phyloP scores from a whole-genome alignment of 805 yeast species.

The Kodamaea kakaduensis region DNA sequence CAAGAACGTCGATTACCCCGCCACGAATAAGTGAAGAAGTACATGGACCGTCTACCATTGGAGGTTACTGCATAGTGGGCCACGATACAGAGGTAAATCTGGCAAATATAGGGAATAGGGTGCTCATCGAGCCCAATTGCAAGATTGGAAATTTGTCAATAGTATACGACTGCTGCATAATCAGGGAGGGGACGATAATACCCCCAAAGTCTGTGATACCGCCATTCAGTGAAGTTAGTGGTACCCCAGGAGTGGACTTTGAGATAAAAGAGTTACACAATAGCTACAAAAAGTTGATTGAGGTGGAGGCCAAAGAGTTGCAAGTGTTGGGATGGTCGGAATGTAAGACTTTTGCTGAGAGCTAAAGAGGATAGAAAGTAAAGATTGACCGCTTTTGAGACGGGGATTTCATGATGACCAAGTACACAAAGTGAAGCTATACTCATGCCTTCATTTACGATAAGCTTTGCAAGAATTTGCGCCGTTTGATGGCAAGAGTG shows the following conservation, averaged over 20 bases:
- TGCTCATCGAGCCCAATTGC: constrained; percentile 42
- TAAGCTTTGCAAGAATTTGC: too few relatives aligned
- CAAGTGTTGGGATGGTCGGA: constrained; percentile 11
- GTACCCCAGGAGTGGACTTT: constrained; percentile 34
- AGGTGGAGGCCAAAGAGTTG: constrained; percentile 30
- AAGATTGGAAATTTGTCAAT: constrained; percentile 32
- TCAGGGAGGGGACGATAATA: constrained; percentile 38
- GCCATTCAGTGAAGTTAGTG: constrained; percentile 46
- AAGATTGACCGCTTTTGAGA: too few relatives aligned
- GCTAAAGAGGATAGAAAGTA: too few relatives aligned
- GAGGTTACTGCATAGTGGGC: constrained; percentile 46
- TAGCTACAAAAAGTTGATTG: constrained; percentile 35
- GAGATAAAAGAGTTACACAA: constrained; percentile 22
- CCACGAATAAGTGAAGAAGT: constrained; percentile 14
- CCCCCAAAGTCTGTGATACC: constrained; percentile 47
- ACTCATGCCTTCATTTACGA: too few relatives aligned
- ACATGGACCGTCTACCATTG: constrained; percentile 36
- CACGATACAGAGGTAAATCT: constrained; percentile 27
- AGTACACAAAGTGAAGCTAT: too few relatives aligned
- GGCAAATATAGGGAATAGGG: constrained; percentile 47
- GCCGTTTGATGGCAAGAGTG: too few relatives aligned
- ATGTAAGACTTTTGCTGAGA: too few relatives aligned
- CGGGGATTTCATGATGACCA: too few relatives aligned
- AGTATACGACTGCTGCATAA: constrained; percentile 50
- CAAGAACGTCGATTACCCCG: constrained; percentile 27